A percentile compares a stretch with the other conserved stretches of the same genome.
These are phyloP conservation scores for Apiospora kogelbergensis DNA, from an alignment of 2,329 filamentous ascomycete genomes.

Conservation along the genomic window DNA sequence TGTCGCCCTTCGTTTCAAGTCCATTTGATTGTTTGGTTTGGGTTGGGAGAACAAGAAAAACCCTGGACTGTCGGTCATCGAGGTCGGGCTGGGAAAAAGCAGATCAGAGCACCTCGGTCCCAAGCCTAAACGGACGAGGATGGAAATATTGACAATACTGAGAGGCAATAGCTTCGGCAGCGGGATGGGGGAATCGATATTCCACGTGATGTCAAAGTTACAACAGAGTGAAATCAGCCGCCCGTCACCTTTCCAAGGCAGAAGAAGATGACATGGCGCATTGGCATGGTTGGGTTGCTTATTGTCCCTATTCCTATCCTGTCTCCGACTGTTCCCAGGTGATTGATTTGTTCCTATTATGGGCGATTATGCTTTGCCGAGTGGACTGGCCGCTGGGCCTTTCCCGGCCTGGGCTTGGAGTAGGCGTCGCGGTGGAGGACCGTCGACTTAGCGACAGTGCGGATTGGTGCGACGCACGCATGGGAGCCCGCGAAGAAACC, in stretches of 20 bases:
- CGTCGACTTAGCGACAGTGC: conserved; percentile 12
- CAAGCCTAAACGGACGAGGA: neutral
- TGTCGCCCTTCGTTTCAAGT: neutral
- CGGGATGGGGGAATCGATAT: neutral
- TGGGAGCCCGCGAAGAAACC: neutral
- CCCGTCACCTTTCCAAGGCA: neutral
- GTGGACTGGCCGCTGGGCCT: conserved; percentile 1
- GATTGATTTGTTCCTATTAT: neutral
- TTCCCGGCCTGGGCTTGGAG: conserved; percentile 4
- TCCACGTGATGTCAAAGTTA: conserved; percentile 16
- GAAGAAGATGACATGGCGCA: neutral
- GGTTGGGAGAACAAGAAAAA: neutral
- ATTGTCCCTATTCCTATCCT: conserved; percentile 2
- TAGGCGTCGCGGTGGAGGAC: conserved; percentile 3
- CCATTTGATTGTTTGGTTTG: conserved; percentile 4
- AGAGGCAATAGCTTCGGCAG: neutral
- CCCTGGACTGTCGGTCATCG: neutral
- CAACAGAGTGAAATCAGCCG: neutral
- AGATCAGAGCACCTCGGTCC: neutral
- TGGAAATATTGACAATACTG: conserved; percentile 4
- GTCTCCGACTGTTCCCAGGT: neutral
- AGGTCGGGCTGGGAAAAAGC: neutral
- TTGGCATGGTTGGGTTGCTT: neutral
- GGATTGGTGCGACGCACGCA: neutral
- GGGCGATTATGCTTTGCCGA: conserved; percentile 10